Conservation (phyloP, 1,139 yeast species). For the Debaryomycetaceae sp. region DNA sequence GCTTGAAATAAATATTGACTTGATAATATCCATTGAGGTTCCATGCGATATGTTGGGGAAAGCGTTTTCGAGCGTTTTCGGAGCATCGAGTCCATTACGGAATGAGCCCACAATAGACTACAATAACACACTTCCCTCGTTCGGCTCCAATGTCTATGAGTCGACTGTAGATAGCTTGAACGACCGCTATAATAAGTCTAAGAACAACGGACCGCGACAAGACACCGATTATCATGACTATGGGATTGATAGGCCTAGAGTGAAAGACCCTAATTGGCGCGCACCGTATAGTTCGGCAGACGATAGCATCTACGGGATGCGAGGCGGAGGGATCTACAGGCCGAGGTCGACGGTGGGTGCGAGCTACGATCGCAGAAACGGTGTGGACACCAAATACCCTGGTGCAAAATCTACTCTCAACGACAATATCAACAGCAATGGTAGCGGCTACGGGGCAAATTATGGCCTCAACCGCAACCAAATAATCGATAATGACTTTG, state of each 20-base stretch:
- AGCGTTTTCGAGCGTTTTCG: slow-evolving; percentile 9
- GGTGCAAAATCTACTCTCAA: neutral
- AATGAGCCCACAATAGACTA: slow-evolving; percentile 41
- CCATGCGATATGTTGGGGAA: slow-evolving; percentile 4
- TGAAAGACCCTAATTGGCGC: too few relatives aligned
- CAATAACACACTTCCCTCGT: slow-evolving; percentile 23
- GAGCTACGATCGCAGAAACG: neutral
- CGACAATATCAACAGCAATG: neutral
- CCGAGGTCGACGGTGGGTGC: neutral
- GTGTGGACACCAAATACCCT: neutral
- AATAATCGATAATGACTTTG: slow-evolving; percentile 1
- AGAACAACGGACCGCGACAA: neutral
- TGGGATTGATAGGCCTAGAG: neutral
- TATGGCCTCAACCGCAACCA: neutral
- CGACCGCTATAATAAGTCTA: neutral
- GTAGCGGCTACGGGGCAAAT: neutral
- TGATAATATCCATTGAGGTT: neutral
- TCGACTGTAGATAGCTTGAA: slow-evolving; percentile 3
- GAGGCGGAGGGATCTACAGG: neutral
- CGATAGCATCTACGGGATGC: neutral
- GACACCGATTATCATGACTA: neutral
- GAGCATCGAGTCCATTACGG: slow-evolving; percentile 17
- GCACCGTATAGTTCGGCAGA: neutral
- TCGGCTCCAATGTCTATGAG: slow-evolving; percentile 1
- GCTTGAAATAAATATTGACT: neutral